Base-by-base conservation (phyloP, 192 early-diverging fungal species). In the Kappamyces sp. region DNA sequence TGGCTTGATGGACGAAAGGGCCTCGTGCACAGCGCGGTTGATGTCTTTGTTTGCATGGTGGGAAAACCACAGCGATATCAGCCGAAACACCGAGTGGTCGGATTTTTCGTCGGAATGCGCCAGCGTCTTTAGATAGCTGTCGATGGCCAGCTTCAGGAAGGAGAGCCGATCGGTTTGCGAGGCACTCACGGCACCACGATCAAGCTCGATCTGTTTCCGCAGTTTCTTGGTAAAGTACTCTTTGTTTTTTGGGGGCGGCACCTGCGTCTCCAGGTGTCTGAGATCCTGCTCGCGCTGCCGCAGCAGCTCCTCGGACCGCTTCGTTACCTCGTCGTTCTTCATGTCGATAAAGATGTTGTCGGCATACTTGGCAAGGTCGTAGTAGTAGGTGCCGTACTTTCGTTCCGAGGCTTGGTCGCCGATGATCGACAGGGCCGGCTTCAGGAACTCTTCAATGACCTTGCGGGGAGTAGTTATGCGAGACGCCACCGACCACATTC, bases 51-150 rank as follows among this genome's bases (percentile, higher is more conserved):
- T 55, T 2, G 49, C n/a, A 10, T 54, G 9, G 39, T 79, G 77
- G 1, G 66, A 70, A 52, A 79, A 72, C 77, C 77, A 79, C 4
- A 79, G 51, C 4, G 75, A 60, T 43, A 66, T 70, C 4, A 79
- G 40, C 41, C 74, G 58, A 53, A 79, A 79, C 15, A 78, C 77
- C 37, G 58, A 55, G 23, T 71, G 44, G 49, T 76, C 77, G 12
- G 33, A 60, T 43, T 77, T 61, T 9, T n/a, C 33, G 13, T 66
- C 40, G 2, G 68, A 68, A 47, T 63, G 52, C 37, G 61, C 38
- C 35, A 79, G 44, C 12, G 63, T 66, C 8, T 68, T 6, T 40
- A 78, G 36, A 46, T 77, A 79, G 47, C 68, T 78, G 44, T 74
- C 70, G 36, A 78, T 60, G 32, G 47, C 55, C 51, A 65, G 46